Evolutionary conservation across 768 basidiomycete species (phyloP), one percentile per base, ranked within the genome.

Genomic region (Clitopilus passeckerianus): DNA sequence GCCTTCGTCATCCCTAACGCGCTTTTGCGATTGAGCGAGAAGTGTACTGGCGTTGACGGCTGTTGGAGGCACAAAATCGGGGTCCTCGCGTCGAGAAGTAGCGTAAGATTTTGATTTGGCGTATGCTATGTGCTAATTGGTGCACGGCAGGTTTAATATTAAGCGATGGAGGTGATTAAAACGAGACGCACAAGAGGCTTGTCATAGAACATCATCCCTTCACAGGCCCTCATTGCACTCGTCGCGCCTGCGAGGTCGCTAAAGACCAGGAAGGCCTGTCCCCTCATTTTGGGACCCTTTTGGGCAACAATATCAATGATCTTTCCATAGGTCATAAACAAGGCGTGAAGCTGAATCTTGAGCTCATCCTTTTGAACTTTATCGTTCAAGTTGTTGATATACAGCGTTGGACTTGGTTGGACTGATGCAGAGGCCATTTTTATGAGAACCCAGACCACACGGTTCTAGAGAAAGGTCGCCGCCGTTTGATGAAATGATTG

Each of bases 231-330:
- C 86, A 98, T 83, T 34, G 96, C 96, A 57, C 93, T 85, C 5
- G 96, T 98, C 59, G 94, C 93, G 57, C 87, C 86, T 9, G 91
- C 85, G 54, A 96, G 86, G 75, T 98, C 96, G 55, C 85, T 83
- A 75, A 97, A 98, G 66, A 96, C 94, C 68, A 98, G 87, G 74
- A 97, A 98, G 1, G 96, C 96, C 74, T 97, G 95, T 20, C 95
- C 95, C 63, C 89, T 84, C 87, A 91, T 93, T 73, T 87, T 90
- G 60, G 84, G 76, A 69, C 80, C 84, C 73, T 96, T 95, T 23
- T 89, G 86, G 22, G 95, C 95, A 59, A 98, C 84, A 60, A 98
- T 86, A 71, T 98, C 96, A 77, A 98, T 85, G 59, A 98, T 79
- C 71, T 87, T 90, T 71, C 96, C 96, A 75, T 97, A 91, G 46